A percentile compares a stretch with the other conserved stretches of the same genome.
Evolutionary conservation across 345 rosid genomes (phyloP).

Genomic region (Camelina sativa): DNA sequence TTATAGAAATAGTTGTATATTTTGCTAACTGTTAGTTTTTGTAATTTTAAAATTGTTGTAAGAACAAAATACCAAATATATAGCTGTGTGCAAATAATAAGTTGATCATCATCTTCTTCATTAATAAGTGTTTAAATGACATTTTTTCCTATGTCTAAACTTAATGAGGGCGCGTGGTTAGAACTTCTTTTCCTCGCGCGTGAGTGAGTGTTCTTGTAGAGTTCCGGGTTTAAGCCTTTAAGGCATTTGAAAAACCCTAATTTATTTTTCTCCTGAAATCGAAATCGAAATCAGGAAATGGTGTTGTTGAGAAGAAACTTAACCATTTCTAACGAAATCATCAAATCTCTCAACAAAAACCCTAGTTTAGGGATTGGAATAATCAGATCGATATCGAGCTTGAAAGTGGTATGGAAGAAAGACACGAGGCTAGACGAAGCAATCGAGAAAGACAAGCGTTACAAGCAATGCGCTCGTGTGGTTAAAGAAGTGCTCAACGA

Average conservation of each 20-base stretch:
- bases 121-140: too few relatives aligned
- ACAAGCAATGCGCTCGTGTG: constrained; percentile 68
- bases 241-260: constrained; percentile 20
- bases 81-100: neutral
- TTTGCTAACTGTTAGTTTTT: neutral
- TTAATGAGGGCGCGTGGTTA: neutral
- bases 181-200: neutral
- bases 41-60: neutral
- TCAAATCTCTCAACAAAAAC: constrained; percentile 30
- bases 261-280: neutral
- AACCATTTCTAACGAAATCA: constrained; percentile 29
- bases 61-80: neutral
- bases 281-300: constrained; percentile 12
- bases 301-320: constrained; percentile 26
- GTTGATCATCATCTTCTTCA: neutral
- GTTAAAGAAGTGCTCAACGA: constrained; percentile 79
- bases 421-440: constrained; percentile 73
- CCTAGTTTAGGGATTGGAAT: constrained; percentile 6
- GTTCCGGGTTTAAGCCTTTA: constrained; percentile 16
- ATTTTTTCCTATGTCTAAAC: too few relatives aligned
- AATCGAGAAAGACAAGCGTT: constrained; percentile 67
- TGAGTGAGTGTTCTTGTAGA: neutral
- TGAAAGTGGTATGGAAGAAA: constrained; percentile 81
- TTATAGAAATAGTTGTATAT: neutral
- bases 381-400: constrained; percentile 61